Evolutionary conservation across 495 filamentous ascomycete genomes (phyloP).

Genomic region (Aspergillus asperescens): DNA sequence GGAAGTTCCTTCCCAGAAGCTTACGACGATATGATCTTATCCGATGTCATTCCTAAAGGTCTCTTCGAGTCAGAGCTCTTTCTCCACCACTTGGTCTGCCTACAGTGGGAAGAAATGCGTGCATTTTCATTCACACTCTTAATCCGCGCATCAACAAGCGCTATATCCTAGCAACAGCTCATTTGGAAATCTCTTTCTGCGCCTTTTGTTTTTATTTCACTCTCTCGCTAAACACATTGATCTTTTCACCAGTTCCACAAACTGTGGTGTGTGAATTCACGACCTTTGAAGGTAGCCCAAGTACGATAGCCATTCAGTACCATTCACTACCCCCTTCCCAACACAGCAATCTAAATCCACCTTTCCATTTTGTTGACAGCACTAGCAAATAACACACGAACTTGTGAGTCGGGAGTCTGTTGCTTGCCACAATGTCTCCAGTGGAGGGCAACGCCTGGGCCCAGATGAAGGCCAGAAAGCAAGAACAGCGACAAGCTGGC

Average conservation of each 20-base stretch:
- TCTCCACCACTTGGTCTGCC: background rate
- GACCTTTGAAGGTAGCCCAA: background rate
- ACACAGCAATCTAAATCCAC: background rate
- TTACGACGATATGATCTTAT: background rate
- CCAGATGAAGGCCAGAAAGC: conserved; percentile 19
- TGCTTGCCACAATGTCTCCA: conserved; percentile 12
- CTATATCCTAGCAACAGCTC: background rate
- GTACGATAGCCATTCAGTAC: too few species aligned
- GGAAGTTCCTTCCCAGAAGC: background rate
- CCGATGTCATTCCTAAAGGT: background rate
- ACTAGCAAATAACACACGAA: background rate
- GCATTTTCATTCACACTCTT: background rate
- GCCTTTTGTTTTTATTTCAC: background rate
- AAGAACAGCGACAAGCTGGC: conserved; percentile 6
- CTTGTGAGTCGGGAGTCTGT: background rate
- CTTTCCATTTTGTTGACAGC: background rate
- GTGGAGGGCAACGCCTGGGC: conserved; percentile 30
- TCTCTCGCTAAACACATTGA: background rate
- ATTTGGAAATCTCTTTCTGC: background rate
- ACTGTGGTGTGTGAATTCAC: background rate
- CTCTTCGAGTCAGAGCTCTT: background rate
- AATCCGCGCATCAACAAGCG: background rate
- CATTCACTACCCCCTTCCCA: background rate
- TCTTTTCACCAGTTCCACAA: background rate
- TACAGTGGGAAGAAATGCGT: background rate